Conservation (phyloP, 2,329 filamentous ascomycete genomes). For the Sphaerulina musiva region DNA sequence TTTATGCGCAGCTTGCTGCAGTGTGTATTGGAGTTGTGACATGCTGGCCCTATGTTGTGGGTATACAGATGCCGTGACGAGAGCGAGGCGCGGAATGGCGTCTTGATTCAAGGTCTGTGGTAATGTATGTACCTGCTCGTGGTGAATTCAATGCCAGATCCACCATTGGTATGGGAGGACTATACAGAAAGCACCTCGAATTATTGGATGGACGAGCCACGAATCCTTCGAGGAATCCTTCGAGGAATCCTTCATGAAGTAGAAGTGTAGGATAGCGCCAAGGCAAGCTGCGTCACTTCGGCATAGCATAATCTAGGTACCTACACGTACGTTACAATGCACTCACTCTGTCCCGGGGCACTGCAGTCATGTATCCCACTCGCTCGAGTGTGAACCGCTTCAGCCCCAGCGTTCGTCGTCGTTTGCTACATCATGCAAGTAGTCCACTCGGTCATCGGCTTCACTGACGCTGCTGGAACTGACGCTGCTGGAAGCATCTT, state of each 20-base stretch:
- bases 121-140: conserved; percentile 10
- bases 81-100: not conserved
- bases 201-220: not conserved
- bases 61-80: not conserved
- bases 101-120: not conserved
- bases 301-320: not conserved
- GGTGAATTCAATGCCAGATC: conserved; percentile 1
- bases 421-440: conserved; percentile 18
- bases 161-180: not conserved
- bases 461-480: not conserved
- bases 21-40: conserved; percentile 16
- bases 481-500: not conserved
- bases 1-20: conserved; percentile 20
- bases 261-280: not conserved
- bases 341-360: not conserved
- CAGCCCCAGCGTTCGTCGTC: conserved; percentile 24
- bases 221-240: not conserved
- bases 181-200: conserved; percentile 1
- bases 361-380: not conserved
- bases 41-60: conserved; percentile 2
- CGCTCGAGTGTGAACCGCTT: not conserved
- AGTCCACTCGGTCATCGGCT: conserved; percentile 6
- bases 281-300: conserved; percentile 6
- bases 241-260: conserved; percentile 6
- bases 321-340: not conserved